phyloP scores from a whole-genome alignment of 139 green algal species.

The Micractinium conductrix region DNA sequence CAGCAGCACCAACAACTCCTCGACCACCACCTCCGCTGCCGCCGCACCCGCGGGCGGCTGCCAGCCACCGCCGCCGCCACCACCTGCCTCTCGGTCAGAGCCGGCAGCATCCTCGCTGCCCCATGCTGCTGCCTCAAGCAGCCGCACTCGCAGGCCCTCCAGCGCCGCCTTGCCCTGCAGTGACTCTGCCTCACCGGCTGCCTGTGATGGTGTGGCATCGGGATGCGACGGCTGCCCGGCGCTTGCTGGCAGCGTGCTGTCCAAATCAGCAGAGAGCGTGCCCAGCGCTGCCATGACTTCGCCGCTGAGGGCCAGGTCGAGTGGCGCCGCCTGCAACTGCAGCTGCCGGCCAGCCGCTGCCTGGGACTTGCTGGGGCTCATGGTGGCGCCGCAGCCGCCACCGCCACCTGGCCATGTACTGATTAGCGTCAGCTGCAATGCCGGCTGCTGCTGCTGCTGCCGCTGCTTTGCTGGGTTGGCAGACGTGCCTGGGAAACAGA shows the following conservation, averaged over 20 bases:
- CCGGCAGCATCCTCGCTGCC: neutral
- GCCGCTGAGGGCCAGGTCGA: neutral
- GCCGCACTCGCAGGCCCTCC: neutral
- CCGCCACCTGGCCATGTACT: neutral
- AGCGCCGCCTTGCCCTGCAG: slow-evolving; percentile 15
- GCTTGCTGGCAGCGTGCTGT: neutral
- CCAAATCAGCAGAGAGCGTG: neutral
- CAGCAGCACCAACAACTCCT: slow-evolving; percentile 40
- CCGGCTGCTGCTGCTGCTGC: neutral
- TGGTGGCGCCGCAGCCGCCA: neutral
- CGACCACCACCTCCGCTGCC: slow-evolving; percentile 5
- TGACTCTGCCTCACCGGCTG: neutral
- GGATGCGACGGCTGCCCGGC: neutral
- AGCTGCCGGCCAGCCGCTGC: neutral
- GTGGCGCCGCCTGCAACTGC: slow-evolving; percentile 8
- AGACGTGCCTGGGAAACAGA: slow-evolving; percentile 25
- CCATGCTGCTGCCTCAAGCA: neutral
- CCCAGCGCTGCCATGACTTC: neutral
- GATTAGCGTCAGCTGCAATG: neutral
- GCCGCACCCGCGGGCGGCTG: neutral
- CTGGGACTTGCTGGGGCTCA: neutral
- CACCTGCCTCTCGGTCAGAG: neutral
- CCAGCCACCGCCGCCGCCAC: neutral
- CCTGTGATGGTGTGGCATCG: neutral
- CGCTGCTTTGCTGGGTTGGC: neutral